Evolutionary conservation across 1,284 basidiomycete species (phyloP).

Genomic region (Flammula alnicola): DNA sequence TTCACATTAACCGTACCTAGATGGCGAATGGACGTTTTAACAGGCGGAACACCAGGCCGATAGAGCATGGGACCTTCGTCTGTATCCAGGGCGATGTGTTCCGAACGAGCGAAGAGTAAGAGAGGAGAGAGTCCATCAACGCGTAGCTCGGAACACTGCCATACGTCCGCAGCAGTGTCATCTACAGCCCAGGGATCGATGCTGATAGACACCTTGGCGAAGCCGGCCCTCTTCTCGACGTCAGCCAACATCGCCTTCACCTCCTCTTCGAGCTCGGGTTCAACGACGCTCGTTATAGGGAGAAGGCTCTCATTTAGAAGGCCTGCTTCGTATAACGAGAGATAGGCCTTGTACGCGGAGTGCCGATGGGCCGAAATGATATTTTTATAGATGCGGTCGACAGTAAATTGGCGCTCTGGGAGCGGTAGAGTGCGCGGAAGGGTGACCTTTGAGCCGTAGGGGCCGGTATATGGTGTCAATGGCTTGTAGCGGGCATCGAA

Average conservation of each 20-base stretch:
- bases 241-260: too few relatives aligned
- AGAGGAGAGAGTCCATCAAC: constrained; percentile 56
- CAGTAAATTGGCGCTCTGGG: constrained; percentile 54
- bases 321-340: constrained; percentile 57
- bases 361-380: constrained; percentile 70
- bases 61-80: constrained; percentile 54
- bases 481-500: too few relatives aligned
- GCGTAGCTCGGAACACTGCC: constrained; percentile 55
- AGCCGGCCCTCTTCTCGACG: constrained; percentile 57
- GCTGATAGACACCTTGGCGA: constrained; percentile 62
- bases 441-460: constrained; percentile 67
- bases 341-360: constrained; percentile 74
- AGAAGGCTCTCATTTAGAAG: too few relatives aligned
- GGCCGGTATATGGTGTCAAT: too few relatives aligned
- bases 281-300: too few relatives aligned
- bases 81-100: constrained; percentile 39
- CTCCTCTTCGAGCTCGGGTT: too few relatives aligned
- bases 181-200: constrained; percentile 60
- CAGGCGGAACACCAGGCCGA: constrained; percentile 42
- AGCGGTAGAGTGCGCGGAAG: constrained; percentile 60
- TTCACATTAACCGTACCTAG: too few relatives aligned
- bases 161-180: constrained; percentile 27
- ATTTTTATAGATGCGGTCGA: constrained; percentile 48
- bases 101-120: constrained; percentile 53
- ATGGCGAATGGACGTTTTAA: too few relatives aligned